These are phyloP conservation scores for Dillenia suffruticosa DNA, from an alignment of 164 flowering plant genomes.

Conservation along the genomic window DNA sequence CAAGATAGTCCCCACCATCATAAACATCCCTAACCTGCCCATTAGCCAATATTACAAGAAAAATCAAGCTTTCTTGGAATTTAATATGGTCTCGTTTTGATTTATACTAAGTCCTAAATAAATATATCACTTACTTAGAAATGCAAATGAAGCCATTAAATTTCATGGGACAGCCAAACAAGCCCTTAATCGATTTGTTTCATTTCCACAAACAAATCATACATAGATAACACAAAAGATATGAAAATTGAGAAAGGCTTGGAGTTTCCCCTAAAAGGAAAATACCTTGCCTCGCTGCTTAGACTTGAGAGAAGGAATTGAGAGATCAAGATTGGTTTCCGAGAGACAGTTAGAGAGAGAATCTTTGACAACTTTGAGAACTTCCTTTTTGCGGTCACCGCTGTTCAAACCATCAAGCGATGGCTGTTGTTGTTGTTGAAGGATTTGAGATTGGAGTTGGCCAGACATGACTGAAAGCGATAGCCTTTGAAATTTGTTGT, in stretches of 20 bases:
- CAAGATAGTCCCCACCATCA: slow-evolving; percentile 88
- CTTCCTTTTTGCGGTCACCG: slow-evolving; percentile 39
- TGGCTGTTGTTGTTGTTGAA: slow-evolving; percentile 8
- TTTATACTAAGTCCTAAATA: too few relatives aligned
- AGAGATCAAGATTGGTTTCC: slow-evolving; percentile 69
- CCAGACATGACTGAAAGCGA: too few relatives aligned
- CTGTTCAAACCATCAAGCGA: slow-evolving; percentile 23
- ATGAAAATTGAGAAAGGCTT: neutral
- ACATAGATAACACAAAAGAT: neutral
- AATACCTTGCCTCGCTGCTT: slow-evolving; percentile 87
- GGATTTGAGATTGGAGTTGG: neutral
- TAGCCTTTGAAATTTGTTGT: too few relatives aligned
- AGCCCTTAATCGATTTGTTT: too few relatives aligned
- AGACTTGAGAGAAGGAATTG: slow-evolving; percentile 70
- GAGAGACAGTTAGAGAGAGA: slow-evolving; percentile 63
- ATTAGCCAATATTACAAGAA: too few relatives aligned
- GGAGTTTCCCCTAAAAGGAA: neutral
- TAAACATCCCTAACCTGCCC: slow-evolving; percentile 87
- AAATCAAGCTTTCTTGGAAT: too few relatives aligned
- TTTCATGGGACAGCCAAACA: too few relatives aligned
- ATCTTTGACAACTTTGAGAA: slow-evolving; percentile 24
- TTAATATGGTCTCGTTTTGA: too few relatives aligned
- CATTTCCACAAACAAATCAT: neutral
- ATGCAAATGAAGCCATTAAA: too few relatives aligned
- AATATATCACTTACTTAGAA: too few relatives aligned